Base-by-base conservation (phyloP, 1,139 yeast genomes). In the Candida sanyaensis region DNA sequence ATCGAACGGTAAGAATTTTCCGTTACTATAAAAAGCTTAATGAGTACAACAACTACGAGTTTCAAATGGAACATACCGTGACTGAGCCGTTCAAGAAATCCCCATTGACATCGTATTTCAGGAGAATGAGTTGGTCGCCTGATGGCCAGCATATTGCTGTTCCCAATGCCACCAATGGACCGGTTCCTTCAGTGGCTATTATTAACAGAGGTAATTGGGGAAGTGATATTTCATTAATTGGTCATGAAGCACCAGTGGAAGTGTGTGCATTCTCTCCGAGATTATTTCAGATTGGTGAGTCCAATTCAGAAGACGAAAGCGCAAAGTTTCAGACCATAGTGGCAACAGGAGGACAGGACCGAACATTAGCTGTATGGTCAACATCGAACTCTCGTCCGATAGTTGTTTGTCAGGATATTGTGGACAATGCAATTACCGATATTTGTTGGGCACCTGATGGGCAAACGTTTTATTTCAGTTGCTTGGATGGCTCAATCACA, bases 181-280 rank as follows among this genome's bases (percentile, higher is more conserved):
- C 97, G 0, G 95, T 93, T 0, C 83, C 96, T 1, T 85, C 97
- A 0, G 93, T 91, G 5, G 93, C 92, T 0, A 82, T 93, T 32
- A 84, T 93, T 28, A 87, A 88, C 55, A 77, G 99, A 67, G 99
- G 98, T 27, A 86, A 80, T 45, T 95, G 99, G 99, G 92, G 86
- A 42, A 78, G 91, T 9, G 96, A 89, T 52, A 78, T 92, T 43
- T 86, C 95, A 48, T 76, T 93, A 42, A 88, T 95, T 42, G 99
- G 99, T 1, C 99, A 93, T 62, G 97, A 92, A 56, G 91, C 96
- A 1, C 98, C 99, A 0, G 89, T 96, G 55, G 99, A 95, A 65
- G 98, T 92, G 4, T 92, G 93, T 41, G 71, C 88, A 0, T 95
- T 95, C 64, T 88, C 93, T 23, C 99, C 99, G 0, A 70, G 86